Conservation (phyloP, 2,329 filamentous ascomycete species). For the Albophoma yamanashiensis region DNA sequence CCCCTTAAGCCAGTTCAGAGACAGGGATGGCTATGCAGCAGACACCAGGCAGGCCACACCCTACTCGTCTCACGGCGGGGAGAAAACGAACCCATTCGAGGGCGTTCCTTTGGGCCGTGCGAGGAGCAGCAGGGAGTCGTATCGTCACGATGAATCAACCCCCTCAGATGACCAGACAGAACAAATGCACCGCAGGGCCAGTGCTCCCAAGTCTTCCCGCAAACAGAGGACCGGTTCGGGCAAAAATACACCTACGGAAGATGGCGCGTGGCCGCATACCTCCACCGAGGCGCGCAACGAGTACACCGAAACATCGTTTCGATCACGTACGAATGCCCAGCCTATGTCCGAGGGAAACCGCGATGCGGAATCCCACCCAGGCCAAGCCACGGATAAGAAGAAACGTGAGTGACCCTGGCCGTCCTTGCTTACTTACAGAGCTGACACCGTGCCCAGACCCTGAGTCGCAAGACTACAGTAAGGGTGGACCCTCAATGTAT, state of each 20-base stretch:
- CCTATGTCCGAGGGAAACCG: not conserved
- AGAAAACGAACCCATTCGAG: slow-evolving; percentile 49
- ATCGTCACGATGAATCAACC: slow-evolving; percentile 14
- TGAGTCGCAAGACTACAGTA: not conserved
- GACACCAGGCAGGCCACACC: slow-evolving; percentile 47
- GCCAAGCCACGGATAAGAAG: not conserved
- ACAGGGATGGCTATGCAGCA: slow-evolving; percentile 21
- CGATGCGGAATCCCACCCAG: not conserved
- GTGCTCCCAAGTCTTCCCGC: slow-evolving; percentile 15
- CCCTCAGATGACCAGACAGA: slow-evolving; percentile 12
- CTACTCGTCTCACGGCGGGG: slow-evolving; percentile 44
- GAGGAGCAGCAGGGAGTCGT: slow-evolving; percentile 31
- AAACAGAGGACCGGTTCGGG: not conserved
- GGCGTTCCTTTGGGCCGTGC: slow-evolving; percentile 31
- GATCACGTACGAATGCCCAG: not conserved
- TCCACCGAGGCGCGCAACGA: not conserved
- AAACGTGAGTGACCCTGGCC: not conserved
- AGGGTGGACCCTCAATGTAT: slow-evolving; percentile 36
- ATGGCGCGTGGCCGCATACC: not conserved
- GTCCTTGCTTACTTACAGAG: not conserved
- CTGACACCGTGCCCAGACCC: not conserved
- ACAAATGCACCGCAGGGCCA: slow-evolving; percentile 19
- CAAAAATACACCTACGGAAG: not conserved
- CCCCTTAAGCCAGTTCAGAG: slow-evolving; percentile 35
- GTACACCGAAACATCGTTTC: not conserved